These are phyloP conservation scores for Penicillium sclerotiorum DNA, from an alignment of 2,329 filamentous ascomycete genomes.

Conservation along the genomic window DNA sequence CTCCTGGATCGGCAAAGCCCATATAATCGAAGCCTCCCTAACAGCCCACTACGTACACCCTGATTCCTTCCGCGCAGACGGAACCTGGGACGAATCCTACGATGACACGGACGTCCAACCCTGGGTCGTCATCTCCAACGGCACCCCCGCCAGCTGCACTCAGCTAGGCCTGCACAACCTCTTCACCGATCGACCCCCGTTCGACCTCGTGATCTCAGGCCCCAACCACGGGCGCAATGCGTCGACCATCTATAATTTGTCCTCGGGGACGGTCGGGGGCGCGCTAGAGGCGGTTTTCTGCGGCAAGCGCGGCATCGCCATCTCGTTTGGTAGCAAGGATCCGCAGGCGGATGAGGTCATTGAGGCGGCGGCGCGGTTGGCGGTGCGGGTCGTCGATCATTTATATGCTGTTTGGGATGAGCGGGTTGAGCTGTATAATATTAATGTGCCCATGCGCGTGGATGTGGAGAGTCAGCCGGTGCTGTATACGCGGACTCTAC, in stretches of 20 bases:
- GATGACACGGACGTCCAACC: constrained; percentile 54
- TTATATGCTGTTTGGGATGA: constrained; percentile 70
- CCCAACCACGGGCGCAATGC: constrained; percentile 81
- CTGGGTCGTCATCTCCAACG: constrained; percentile 72
- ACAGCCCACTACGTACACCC: constrained; percentile 78
- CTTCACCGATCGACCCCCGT: constrained; percentile 66
- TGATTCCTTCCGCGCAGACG: constrained; percentile 56
- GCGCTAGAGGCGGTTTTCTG: constrained; percentile 75
- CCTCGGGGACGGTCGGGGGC: constrained; percentile 74
- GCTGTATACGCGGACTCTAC: constrained; percentile 75
- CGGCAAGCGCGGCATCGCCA: constrained; percentile 68
- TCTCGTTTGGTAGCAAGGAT: constrained; percentile 80
- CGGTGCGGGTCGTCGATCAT: constrained; percentile 73
- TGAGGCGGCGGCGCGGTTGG: constrained; percentile 68
- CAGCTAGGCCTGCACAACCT: constrained; percentile 78
- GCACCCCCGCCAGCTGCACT: constrained; percentile 74
- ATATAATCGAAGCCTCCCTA: constrained; percentile 83
- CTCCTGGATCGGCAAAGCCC: constrained; percentile 95
- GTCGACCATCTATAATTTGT: constrained; percentile 74
- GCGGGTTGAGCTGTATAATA: constrained; percentile 76
- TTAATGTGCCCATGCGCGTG: constrained; percentile 81
- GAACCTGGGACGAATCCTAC: constrained; percentile 50
- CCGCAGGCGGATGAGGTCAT: constrained; percentile 78
- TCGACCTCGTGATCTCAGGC: constrained; percentile 74
- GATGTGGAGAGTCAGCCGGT: constrained; percentile 70